Evolutionary conservation across 129 eudicot genomes (phyloP).

Genomic region (Apium graveolens): DNA sequence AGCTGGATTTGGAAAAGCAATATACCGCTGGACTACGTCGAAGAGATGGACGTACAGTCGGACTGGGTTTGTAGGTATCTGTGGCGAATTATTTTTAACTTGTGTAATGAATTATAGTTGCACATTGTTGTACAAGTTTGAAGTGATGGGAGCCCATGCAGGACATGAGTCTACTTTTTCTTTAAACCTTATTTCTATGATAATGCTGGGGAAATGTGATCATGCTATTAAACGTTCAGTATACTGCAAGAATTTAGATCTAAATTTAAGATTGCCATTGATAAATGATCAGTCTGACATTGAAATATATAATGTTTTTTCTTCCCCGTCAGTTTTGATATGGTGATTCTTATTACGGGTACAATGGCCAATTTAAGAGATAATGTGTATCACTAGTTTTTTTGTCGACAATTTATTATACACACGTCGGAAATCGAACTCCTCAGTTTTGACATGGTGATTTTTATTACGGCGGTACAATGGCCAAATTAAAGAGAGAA

Average conservation of each 20-base stretch:
- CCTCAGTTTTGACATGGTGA: too few relatives aligned
- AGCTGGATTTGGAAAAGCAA: conserved; percentile 88
- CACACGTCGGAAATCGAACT: too few relatives aligned
- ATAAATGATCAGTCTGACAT: neutral
- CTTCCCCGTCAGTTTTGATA: too few relatives aligned
- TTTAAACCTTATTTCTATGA: neutral
- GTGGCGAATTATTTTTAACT: neutral
- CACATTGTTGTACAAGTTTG: conserved; percentile 24
- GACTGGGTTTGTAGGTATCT: conserved; percentile 65
- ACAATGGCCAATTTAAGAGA: too few relatives aligned
- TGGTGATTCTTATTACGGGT: too few relatives aligned
- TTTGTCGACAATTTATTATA: too few relatives aligned
- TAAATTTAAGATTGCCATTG: neutral
- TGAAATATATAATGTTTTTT: neutral
- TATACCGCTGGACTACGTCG: conserved; percentile 99
- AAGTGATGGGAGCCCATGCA: neutral
- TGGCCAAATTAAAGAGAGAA: too few relatives aligned
- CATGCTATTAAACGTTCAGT: neutral
- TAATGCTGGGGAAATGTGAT: neutral
- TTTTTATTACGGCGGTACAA: too few relatives aligned
- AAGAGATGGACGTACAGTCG: conserved; percentile 96
- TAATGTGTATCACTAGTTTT: too few relatives aligned
- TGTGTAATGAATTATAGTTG: neutral
- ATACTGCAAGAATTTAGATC: neutral
- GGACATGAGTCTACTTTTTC: neutral